Evolutionary conservation across 306 rosid genomes (phyloP).

Genomic region (Boehmeria nivea): DNA sequence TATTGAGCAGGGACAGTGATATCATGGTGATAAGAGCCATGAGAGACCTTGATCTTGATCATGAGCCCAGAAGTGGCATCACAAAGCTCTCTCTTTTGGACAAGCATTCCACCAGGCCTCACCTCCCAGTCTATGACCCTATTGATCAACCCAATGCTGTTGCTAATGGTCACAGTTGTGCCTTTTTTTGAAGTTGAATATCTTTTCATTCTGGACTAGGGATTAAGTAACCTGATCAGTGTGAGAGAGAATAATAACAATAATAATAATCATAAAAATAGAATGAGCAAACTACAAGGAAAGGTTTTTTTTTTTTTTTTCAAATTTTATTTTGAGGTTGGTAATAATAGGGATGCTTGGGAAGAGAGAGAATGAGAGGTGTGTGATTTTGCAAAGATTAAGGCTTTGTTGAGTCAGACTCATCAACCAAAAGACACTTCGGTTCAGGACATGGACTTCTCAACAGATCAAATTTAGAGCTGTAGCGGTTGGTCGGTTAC

Average conservation of each 20-base stretch:
- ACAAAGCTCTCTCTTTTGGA: conserved; percentile 51
- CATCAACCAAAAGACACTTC: conserved; percentile 35
- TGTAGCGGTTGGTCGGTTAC: conserved; percentile 41
- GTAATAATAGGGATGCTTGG: conserved; percentile 17
- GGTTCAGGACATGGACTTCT: conserved; percentile 40
- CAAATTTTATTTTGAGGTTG: too few species aligned
- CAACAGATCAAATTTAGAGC: conserved; percentile 23
- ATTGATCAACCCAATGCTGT: conserved; percentile 13
- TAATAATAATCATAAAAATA: neutral
- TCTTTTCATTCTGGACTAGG: conserved; percentile 40
- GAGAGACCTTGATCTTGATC: conserved; percentile 60
- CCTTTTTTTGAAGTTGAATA: conserved; percentile 30
- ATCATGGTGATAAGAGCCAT: conserved; percentile 48
- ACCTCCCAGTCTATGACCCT: conserved; percentile 62
- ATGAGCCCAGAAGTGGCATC: conserved; percentile 35
- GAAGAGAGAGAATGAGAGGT: conserved; percentile 1
- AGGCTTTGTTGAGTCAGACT: conserved; percentile 8
- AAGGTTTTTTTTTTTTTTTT: conserved; percentile 19
- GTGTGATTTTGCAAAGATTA: too few species aligned
- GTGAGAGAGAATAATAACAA: conserved; percentile 19
- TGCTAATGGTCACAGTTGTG: neutral
- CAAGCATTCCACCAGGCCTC: conserved; percentile 77
- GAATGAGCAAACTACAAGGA: conserved; percentile 24
- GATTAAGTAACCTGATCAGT: too few species aligned
- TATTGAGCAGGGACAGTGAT: conserved; percentile 45